Evolutionary conservation across 1,139 yeast species (phyloP).

Genomic region (Taphrina pruni): DNA sequence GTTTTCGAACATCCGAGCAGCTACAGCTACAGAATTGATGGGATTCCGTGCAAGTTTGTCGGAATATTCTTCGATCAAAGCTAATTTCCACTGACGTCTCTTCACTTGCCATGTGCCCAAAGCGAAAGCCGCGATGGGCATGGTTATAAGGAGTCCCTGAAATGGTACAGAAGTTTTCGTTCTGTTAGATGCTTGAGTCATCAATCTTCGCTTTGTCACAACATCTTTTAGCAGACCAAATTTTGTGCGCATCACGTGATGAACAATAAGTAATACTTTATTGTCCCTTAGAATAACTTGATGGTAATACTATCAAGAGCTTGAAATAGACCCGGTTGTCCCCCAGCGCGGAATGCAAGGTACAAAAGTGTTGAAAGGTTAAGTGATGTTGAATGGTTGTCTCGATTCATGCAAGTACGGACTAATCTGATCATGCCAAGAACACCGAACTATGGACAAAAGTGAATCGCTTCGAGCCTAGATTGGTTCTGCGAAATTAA

Average conservation of each 20-base stretch:
- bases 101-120: constrained; percentile 94
- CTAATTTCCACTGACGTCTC: constrained; percentile 87
- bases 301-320: no score
- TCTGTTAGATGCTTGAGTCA: not conserved
- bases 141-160: constrained; percentile 57
- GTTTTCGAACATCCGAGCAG: constrained; percentile 28
- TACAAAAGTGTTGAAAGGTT: no score
- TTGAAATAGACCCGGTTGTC: no score
- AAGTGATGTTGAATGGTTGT: no score
- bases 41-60: constrained; percentile 77
- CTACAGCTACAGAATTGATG: constrained; percentile 63
- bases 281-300: no score
- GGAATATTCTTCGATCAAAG: constrained; percentile 79
- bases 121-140: constrained; percentile 86
- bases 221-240: not conserved
- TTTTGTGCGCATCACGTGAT: not conserved
- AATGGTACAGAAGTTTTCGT: not conserved
- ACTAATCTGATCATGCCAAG: no score
- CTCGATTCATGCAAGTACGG: no score
- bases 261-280: no score
- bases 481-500: no score
- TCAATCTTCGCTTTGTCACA: not conserved
- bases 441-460: no score
- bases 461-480: no score
- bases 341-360: no score